These are phyloP conservation scores for Bidens hawaiensis DNA, from an alignment of 140 eudicot genomes.

Conservation along the genomic window DNA sequence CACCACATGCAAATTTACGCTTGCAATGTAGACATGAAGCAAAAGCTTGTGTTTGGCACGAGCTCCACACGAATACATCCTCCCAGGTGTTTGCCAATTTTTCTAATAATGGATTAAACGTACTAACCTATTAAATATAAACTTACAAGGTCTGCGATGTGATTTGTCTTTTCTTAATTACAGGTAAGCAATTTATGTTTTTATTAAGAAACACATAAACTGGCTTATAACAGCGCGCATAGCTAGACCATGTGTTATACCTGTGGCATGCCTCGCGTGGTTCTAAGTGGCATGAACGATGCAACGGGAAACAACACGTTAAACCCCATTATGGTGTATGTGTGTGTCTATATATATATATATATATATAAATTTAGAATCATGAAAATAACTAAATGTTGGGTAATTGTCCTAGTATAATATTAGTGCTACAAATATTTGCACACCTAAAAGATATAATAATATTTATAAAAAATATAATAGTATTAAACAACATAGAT, in stretches of 20 bases:
- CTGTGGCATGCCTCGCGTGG: no score
- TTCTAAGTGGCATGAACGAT: no score
- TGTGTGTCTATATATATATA: no score
- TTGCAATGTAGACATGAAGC: neutral
- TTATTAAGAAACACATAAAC: neutral
- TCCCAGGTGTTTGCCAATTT: neutral
- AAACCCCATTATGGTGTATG: no score
- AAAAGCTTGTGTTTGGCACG: constrained; percentile 12
- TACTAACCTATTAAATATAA: neutral
- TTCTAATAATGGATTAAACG: neutral
- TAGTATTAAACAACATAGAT: neutral
- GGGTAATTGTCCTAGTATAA: neutral
- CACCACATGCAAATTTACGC: neutral
- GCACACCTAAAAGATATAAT: neutral
- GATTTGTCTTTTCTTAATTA: neutral
- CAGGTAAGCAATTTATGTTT: neutral
- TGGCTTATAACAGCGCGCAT: no score
- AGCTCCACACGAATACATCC: constrained; percentile 16
- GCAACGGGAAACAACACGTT: no score
- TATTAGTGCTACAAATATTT: neutral
- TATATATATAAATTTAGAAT: no score
- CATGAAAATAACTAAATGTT: no score
- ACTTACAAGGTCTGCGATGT: neutral
- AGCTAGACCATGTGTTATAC: no score
- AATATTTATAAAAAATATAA: neutral